Base-by-base conservation (phyloP, 2,329 filamentous ascomycete genomes). In the Colletotrichum chlorophyti region DNA sequence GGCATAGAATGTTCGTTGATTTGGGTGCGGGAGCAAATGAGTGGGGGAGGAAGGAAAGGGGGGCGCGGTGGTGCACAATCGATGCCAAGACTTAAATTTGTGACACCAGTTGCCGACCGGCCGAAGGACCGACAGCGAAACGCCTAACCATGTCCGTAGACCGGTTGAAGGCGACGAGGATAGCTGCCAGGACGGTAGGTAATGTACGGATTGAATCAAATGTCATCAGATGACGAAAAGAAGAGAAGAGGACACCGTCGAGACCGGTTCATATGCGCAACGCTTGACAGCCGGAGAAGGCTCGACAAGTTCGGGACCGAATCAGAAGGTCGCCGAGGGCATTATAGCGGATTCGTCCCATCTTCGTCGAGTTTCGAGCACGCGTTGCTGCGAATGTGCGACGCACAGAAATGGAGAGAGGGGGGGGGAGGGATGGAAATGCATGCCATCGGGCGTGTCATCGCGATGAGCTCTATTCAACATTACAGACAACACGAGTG, bases 281-380 rank as follows among this genome's bases (percentile, higher is more conserved):
- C n/a, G n/a, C n/a, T n/a, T n/a, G n/a, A n/a, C n/a, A n/a, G n/a
- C n/a, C n/a, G n/a, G n/a, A n/a, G n/a, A n/a, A n/a, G n/a, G n/a
- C n/a, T n/a, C n/a, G 26, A 59, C 37, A 19, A 42, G 55, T 49
- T 59, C 55, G 55, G 57, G 57, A 59, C 57, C 57, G 57, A 55
- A 45, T 2, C 24, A 27, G 9, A 23, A 34, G 50, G 31, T 55
- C 45, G 51, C 57, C 57, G 57, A 55, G 51, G 37, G 38, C n/a
- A n/a, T n/a, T n/a, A 49, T 49, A 32, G 43, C 46, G 34, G 55
- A 59, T 55, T 59, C 57, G 23, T 59, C 57, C 51, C 57, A 51
- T 59, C 57, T 49, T 50, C 34, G 11, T 54, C 43, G 55, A 38
- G 55, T 45, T 43, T 49, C 45, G 51, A 45, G 43, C 38, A 21